Base-by-base conservation (phyloP, 495 filamentous ascomycete genomes). In the Penicillium simplicissimum region DNA sequence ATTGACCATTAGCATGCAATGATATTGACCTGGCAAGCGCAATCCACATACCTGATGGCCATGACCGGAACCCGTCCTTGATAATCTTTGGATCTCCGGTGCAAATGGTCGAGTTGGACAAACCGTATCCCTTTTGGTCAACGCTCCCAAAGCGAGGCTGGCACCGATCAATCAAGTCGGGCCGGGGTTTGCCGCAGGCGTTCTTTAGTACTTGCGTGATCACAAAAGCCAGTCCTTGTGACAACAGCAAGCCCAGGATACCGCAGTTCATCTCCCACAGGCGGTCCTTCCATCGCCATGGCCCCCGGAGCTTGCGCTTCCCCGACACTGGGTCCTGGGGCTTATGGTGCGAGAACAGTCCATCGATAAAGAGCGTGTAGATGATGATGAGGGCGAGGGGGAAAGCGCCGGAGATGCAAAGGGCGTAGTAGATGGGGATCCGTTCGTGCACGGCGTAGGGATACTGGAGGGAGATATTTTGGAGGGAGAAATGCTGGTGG, bases 191-290 rank as follows among this genome's bases (percentile, higher is more conserved):
- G 38, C 92, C 92, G 62, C 89, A 91, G 2, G 90, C 81, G 74
- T 92, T 95, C 79, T 96, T 96, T 74, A 96, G 83, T 13, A 85
- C 88, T 47, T 90, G 88, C 3, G 90, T 94, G 40, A 95, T 87
- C 47, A 92, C 82, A 76, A 91, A 94, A 1, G 88, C 80, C 11
- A 85, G 73, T 33, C 82, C 83, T 25, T 89, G 79, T 13, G 89
- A 87, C 14, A 95, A 76, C 35, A 84, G 76, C 28, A 96, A 75
- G 5, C 92, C 92, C 49, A 95, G 72, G 64, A 90, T 85, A 8
- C 91, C 92, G 54, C 85, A 89, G 62, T 95, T 92, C 68, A 93
- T 79, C 72, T 96, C 90, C 91, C 91, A 95, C 14, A 96, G 72
- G 17, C 83, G 72, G 63, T 85, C 83, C 68, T 85, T 85, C 67